A percentile compares a stretch with the other conserved stretches of the same genome.
phyloP scores from a whole-genome alignment of 2,329 filamentous ascomycete genomes.

The Cercospora berteroae region DNA sequence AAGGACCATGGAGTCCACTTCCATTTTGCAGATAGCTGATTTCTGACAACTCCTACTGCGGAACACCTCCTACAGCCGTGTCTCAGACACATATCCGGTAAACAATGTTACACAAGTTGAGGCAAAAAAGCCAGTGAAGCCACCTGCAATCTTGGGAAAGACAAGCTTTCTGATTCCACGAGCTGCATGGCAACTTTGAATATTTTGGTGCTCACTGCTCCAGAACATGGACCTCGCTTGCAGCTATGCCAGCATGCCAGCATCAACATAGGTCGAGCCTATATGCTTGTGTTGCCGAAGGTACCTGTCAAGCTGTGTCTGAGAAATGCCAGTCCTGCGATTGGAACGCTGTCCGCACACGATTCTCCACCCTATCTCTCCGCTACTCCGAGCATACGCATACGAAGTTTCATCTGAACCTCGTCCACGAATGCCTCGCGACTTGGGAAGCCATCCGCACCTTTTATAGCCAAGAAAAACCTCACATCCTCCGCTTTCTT shows the following conservation, averaged over 20 bases:
- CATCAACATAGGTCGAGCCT: background rate
- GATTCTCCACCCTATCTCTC: background rate
- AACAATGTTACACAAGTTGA: no score
- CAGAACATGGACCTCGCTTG: background rate
- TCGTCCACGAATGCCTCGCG: conserved; percentile 17
- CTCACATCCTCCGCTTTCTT: conserved; percentile 13
- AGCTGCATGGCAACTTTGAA: no score
- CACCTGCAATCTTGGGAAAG: no score
- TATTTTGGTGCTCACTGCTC: no score
- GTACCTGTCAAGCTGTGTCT: background rate
- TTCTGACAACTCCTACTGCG: background rate
- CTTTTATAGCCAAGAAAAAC: conserved; percentile 13
- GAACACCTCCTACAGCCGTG: background rate
- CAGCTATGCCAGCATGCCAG: background rate
- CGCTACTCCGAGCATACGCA: conserved; percentile 1
- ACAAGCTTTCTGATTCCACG: no score
- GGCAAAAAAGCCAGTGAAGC: no score
- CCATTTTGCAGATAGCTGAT: background rate
- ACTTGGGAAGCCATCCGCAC: background rate
- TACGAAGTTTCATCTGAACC: conserved; percentile 11
- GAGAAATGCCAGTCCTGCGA: no score
- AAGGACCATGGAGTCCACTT: background rate
- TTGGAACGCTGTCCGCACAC: no score
- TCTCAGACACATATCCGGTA: background rate
- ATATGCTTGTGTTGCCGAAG: no score